Evolutionary conservation across 495 filamentous ascomycete genomes (phyloP).

Genomic region (Daldinia grandis): DNA sequence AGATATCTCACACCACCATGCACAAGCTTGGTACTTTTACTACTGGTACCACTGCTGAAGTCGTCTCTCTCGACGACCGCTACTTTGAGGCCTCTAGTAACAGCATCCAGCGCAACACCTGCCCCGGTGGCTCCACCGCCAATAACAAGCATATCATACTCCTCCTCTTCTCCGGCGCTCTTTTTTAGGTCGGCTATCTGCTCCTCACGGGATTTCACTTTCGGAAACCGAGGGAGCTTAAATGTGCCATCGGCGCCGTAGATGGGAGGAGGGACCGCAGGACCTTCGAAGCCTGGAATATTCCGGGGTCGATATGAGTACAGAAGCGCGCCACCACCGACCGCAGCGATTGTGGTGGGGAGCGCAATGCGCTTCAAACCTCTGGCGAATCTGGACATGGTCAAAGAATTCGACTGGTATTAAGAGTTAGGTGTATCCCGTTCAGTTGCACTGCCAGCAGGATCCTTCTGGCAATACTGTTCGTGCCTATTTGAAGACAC

Average conservation of each 20-base stretch:
- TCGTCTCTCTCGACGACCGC: constrained; percentile 96
- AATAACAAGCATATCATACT: constrained; percentile 90
- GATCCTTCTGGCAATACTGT: constrained; percentile 4
- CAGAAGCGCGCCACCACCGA: constrained; percentile 68
- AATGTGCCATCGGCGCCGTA: constrained; percentile 81
- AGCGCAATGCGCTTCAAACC: constrained; percentile 51
- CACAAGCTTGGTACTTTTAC: constrained; percentile 96
- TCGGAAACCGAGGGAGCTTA: constrained; percentile 81
- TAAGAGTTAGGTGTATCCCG: background rate
- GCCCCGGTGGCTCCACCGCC: constrained; percentile 92
- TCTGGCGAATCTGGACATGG: constrained; percentile 44
- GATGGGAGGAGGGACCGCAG: constrained; percentile 81
- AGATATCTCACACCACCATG: constrained; percentile 96
- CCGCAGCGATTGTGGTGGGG: constrained; percentile 49
- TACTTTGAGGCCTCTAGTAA: constrained; percentile 89
- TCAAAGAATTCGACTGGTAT: constrained; percentile 5
- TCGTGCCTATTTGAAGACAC: constrained; percentile 15
- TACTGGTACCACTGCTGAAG: constrained; percentile 92
- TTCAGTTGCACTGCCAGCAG: constrained; percentile 7
- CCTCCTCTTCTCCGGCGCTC: constrained; percentile 52
- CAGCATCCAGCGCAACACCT: constrained; percentile 93
- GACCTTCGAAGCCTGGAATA: constrained; percentile 82
- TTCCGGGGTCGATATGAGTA: constrained; percentile 84
- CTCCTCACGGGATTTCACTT: constrained; percentile 73
- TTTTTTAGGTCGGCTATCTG: constrained; percentile 68